Percentiles rank a stretch among this genome's conserved stretches.
Conservation (phyloP, 805 yeast species). For the Wickerhamomyces chaumierensis region DNA sequence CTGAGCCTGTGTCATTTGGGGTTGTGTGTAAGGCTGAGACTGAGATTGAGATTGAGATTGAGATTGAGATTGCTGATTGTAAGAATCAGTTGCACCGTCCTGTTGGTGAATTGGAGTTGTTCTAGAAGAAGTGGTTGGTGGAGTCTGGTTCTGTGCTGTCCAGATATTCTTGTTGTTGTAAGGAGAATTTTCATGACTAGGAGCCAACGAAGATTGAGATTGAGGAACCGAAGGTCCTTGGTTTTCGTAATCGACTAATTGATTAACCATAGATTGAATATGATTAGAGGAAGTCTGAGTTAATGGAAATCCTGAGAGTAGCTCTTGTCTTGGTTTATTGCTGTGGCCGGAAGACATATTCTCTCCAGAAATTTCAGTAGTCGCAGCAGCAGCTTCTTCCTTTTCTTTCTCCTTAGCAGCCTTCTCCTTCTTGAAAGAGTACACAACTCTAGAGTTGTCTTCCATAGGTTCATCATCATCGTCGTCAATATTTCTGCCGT, state of each 20-base stretch:
- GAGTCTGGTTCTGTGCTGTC: not conserved
- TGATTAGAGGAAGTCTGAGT: not conserved
- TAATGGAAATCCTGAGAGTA: constrained; percentile 1
- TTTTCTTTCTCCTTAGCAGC: not conserved
- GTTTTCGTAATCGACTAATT: constrained; percentile 1
- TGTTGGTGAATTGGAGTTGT: not conserved
- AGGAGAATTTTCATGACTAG: not conserved
- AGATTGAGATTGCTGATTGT: too few species aligned
- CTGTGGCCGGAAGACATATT: too few species aligned
- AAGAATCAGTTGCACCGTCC: not conserved
- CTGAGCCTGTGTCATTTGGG: not conserved
- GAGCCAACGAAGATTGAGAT: not conserved
- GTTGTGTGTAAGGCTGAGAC: too few species aligned
- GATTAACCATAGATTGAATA: constrained; percentile 1
- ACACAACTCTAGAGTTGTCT: constrained; percentile 1
- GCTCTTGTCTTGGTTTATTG: not conserved
- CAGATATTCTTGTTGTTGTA: not conserved
- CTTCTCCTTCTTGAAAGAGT: constrained; percentile 2
- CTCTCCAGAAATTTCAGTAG: too few species aligned
- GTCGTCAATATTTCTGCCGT: not conserved
- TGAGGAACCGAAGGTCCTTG: not conserved
- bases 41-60: too few species aligned
- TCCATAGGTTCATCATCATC: not conserved
- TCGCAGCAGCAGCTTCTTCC: not conserved
- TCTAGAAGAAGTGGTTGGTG: not conserved